Evolutionary conservation across 441 rosid species (phyloP), one percentile per base, ranked within the genome.

Genomic region (Aquilaria agallochum): DNA sequence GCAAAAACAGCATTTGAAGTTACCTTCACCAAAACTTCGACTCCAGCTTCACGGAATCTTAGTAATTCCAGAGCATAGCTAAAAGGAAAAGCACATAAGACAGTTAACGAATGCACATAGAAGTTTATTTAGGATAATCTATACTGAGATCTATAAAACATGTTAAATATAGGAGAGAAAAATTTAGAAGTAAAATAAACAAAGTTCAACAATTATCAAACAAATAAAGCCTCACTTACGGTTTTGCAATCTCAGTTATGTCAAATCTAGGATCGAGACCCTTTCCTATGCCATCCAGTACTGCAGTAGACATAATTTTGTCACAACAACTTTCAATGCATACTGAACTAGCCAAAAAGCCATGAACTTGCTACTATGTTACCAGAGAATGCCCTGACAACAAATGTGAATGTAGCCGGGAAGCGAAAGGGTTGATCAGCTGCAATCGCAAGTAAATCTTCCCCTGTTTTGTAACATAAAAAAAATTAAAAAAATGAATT

Each of bases 361-460:
- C 48, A 58, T 59, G 15, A 58, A 31, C 62, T 52, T 57, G 47
- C 48, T 36, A 44, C 15, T 31, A 55, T 20, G 51, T 66, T 67
- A 95, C 99, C 97, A 78, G 99, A 90, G 87, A 95, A 95, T 67
- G 99, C 95, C 87, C 99, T 83, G 58, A 95, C 99, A 70, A 95
- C 98, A 79, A 95, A 95, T 63, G 99, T 95, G 75, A 95, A 95
- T 47, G 98, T 95, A 70, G 99, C 96, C 5, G 98, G 98, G 74
- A 95, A 95, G 67, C 99, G 85, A 59, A 95, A 95, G 68, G 99
- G 97, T 73, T 95, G 98, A 82, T 95, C 98, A 59, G 92, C 90
- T 30, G 98, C 97, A 74, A 95, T 92, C 74, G 99, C 78, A 75
- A 95, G 81, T 58, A 95, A 78, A 77, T 95, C 98, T 77, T 95